Percentiles rank a stretch among this genome's conserved stretches.
Evolutionary conservation across 139 green algal species (phyloP).

Genomic region (Marvania coccoides): DNA sequence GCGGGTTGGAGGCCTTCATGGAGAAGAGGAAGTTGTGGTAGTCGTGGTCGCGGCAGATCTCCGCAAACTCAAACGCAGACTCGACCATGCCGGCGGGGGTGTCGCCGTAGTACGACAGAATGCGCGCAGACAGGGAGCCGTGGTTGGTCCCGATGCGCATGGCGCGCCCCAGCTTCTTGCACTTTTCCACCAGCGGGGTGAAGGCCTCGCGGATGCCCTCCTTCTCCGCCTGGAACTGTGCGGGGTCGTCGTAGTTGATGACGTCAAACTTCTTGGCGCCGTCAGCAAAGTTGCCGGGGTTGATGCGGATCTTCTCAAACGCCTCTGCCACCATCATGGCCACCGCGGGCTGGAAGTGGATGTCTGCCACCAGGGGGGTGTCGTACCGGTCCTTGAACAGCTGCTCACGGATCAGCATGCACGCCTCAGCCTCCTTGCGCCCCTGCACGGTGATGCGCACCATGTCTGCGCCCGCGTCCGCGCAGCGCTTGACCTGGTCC

Average conservation of each 20-base stretch:
- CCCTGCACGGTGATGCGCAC: slow-evolving; percentile 97
- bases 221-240: slow-evolving; percentile 78
- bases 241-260: slow-evolving; percentile 87
- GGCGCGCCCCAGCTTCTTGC: slow-evolving; percentile 84
- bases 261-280: slow-evolving; percentile 87
- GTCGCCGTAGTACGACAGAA: slow-evolving; percentile 88
- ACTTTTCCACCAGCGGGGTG: slow-evolving; percentile 94
- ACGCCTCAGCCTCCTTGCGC: slow-evolving; percentile 88
- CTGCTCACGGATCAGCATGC: slow-evolving; percentile 83
- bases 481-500: slow-evolving; percentile 94
- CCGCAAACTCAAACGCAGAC: slow-evolving; percentile 93
- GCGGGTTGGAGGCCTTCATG: slow-evolving; percentile 98
- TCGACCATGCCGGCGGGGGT: slow-evolving; percentile 81
- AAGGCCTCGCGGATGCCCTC: slow-evolving; percentile 86
- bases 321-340: slow-evolving; percentile 95
- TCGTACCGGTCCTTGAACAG: slow-evolving; percentile 94
- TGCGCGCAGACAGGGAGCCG: slow-evolving; percentile 89
- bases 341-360: slow-evolving; percentile 95
- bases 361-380: slow-evolving; percentile 93
- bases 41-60: slow-evolving; percentile 92
- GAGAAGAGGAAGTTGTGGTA: slow-evolving; percentile 99
- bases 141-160: slow-evolving; percentile 99
- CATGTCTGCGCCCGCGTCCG: slow-evolving; percentile 90
- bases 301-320: slow-evolving; percentile 97
- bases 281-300: slow-evolving; percentile 95